A percentile compares a stretch with the other conserved stretches of the same genome.
Conservation (phyloP, 139 green algal species). For the Yamagishiella unicocca region DNA sequence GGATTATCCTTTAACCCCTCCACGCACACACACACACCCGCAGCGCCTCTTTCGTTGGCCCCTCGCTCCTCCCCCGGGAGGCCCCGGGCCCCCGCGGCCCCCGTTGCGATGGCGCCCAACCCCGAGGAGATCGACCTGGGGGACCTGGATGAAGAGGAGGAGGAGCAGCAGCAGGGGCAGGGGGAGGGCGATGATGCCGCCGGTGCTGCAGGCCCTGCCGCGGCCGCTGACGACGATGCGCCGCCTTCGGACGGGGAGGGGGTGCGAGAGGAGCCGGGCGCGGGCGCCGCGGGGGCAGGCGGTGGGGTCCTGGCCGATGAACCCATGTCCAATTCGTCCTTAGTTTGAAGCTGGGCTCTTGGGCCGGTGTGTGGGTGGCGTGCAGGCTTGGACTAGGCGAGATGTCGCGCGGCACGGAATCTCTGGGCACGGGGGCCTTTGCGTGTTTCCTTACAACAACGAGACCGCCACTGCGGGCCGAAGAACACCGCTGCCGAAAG, state of each 20-base stretch:
- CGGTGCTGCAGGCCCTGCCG: not conserved
- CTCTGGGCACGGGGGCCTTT: too few species aligned
- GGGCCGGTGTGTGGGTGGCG: not conserved
- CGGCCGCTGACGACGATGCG: not conserved
- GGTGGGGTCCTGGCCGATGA: constrained; percentile 38
- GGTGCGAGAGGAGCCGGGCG: not conserved
- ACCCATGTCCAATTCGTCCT: constrained; percentile 52
- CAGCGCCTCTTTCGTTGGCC: constrained; percentile 6
- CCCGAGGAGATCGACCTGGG: constrained; percentile 83
- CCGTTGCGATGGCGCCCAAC: constrained; percentile 50
- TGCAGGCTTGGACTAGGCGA: too few species aligned
- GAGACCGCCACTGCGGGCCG: too few species aligned
- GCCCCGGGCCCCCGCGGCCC: not conserved
- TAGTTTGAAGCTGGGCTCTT: not conserved
- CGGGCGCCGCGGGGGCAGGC: not conserved
- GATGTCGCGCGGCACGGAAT: too few species aligned
- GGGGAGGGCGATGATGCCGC: not conserved
- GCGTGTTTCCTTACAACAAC: too few species aligned
- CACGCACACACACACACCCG: too few species aligned
- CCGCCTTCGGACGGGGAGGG: not conserved
- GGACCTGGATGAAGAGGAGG: constrained; percentile 49
- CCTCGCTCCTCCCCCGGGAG: not conserved
- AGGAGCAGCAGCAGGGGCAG: not conserved
- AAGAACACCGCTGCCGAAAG: too few species aligned
- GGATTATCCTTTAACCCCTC: too few species aligned